Base-by-base conservation (phyloP, 2,329 filamentous ascomycete genomes). In the Aspergillaceae sp. region DNA sequence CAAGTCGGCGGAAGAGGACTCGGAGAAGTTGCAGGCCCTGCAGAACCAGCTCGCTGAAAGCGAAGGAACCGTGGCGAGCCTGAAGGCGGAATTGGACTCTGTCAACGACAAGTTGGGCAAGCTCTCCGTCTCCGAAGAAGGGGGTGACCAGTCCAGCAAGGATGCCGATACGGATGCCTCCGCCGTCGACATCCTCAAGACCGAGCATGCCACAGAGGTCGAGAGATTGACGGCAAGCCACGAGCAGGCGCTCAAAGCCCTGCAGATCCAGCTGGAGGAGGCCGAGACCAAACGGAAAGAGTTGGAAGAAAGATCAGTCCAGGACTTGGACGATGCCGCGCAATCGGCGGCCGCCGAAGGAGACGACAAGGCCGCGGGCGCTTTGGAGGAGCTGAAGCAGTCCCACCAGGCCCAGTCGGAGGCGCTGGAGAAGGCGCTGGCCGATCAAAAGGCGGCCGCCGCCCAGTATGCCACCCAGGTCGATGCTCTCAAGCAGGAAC, bases 241-340 rank as follows among this genome's bases (percentile, higher is more conserved):
- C 53, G 55, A 59, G 3, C 54, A 64, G 26, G 61, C 66, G 42
- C 51, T 67, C 42, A 56, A 62, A 40, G 53, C 56, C 26, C 45
- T 69, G 45, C 61, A 62, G 41, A 44, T 43, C 2, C 62, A 64
- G 32, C 51, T 69, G 8, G 57, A 63, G 11, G 67, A 70, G 43
- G 59, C 59, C 0, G 66, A 71, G 41, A 41, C 51, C 5, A 61
- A 63, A 45, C 60, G 59, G 11, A 64, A 67, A 43, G 63, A 67
- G 19, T 45, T 68, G 28, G 64, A 67, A 45, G 61, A 65, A 33
- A 64, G 60, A 43, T 64, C 63, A 5, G 45, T 60, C 7, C 61
- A 64, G 45, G 64, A 70, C 7, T 47, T 71, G 7, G 67, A 70
- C 36, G 62, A 65, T 36, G 67, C 65, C 26, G 63, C 64, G 42